These are phyloP conservation scores for Coemansia pectinata DNA, from an alignment of 192 early-diverging fungal genomes.

Conservation along the genomic window DNA sequence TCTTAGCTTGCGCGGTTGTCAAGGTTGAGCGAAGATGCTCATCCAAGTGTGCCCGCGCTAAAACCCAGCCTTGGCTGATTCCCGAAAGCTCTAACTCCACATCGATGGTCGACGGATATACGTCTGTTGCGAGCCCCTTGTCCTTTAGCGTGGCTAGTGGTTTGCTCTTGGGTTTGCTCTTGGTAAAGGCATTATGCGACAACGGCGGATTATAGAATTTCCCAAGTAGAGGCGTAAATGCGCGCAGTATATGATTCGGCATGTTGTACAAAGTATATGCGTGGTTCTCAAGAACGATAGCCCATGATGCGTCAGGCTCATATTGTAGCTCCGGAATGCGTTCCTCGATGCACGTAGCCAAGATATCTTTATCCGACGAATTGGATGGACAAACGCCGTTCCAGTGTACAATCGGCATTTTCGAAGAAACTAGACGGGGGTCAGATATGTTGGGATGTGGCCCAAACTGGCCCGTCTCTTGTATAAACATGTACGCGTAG, in stretches of 20 bases:
- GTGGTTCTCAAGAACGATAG: conserved; percentile 1
- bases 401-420: background rate
- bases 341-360: background rate
- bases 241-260: background rate
- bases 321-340: background rate
- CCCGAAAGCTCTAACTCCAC: conserved; percentile 10
- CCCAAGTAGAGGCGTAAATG: background rate
- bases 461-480: background rate
- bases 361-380: background rate
- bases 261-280: background rate
- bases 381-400: background rate
- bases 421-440: conserved; percentile 1
- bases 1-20: too few relatives aligned
- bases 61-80: conserved; percentile 3
- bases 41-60: background rate
- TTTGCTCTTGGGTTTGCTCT: background rate
- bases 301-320: background rate
- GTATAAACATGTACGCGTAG: conserved; percentile 17
- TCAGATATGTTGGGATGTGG: conserved; percentile 15
- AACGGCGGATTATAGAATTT: conserved; percentile 5
- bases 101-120: background rate
- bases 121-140: background rate
- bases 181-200: background rate
- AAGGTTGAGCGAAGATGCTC: background rate
- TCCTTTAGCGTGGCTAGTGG: background rate